Conservation (phyloP, 1,139 yeast genomes). For the Suhomyces taliae region DNA sequence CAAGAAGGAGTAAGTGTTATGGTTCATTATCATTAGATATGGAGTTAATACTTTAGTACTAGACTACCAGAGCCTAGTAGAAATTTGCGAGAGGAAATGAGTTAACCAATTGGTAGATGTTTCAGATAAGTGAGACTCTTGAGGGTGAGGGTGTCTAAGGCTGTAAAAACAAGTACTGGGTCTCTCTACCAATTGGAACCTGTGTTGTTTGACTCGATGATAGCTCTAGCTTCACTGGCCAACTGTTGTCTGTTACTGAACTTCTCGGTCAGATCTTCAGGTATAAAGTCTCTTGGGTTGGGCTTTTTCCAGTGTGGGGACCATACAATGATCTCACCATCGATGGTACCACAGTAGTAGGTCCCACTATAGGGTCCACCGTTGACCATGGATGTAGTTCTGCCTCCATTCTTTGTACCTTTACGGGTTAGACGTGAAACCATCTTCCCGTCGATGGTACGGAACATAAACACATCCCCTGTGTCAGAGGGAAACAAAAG, state of each 20-base stretch:
- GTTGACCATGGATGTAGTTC: constrained; percentile 53
- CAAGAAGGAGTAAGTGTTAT: no score
- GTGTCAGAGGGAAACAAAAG: constrained; percentile 74
- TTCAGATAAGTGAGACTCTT: no score
- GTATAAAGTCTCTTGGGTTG: constrained; percentile 9
- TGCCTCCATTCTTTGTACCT: constrained; percentile 32
- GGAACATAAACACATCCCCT: constrained; percentile 70
- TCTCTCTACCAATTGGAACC: neutral
- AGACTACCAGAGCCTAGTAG: no score
- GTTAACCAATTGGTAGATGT: no score
- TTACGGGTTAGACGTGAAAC: constrained; percentile 48
- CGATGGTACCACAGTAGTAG: constrained; percentile 55
- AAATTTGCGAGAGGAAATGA: no score
- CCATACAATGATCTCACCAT: constrained; percentile 59
- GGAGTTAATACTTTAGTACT: no score
- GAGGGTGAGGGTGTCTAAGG: no score
- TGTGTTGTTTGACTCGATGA: constrained; percentile 3
- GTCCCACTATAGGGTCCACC: constrained; percentile 45
- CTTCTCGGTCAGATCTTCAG: constrained; percentile 4
- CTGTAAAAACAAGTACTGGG: neutral
- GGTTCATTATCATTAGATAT: no score
- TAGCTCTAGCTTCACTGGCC: constrained; percentile 12
- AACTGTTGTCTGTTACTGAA: constrained; percentile 1
- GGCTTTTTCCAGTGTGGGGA: constrained; percentile 35
- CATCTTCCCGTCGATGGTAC: constrained; percentile 64